These are phyloP conservation scores for Thalia dealbata DNA, from an alignment of 176 grass and related monocot genomes.

Conservation along the genomic window DNA sequence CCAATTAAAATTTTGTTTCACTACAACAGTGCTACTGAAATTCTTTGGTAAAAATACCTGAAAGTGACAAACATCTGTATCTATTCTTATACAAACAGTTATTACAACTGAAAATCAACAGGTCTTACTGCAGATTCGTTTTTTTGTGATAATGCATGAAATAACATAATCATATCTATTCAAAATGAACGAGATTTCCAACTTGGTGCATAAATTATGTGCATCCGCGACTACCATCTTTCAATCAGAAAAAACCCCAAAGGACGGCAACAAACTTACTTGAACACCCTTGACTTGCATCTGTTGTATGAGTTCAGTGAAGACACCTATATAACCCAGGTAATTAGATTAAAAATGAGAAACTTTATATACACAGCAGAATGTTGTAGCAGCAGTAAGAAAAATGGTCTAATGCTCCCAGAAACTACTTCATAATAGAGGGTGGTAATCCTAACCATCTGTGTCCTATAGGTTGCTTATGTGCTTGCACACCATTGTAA, in stretches of 20 bases:
- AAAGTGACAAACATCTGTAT: neutral
- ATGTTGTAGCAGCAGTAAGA: neutral
- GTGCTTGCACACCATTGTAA: neutral
- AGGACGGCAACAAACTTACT: slow-evolving; percentile 33
- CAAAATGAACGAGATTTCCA: neutral
- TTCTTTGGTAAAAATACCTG: neutral
- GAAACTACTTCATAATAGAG: neutral
- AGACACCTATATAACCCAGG: slow-evolving; percentile 50
- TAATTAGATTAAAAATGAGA: slow-evolving; percentile 9
- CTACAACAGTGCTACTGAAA: neutral
- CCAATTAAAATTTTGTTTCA: neutral
- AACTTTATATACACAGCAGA: neutral
- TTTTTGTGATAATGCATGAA: neutral
- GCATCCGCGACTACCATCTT: neutral
- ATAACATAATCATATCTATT: neutral
- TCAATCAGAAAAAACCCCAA: neutral
- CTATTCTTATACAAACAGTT: too few relatives aligned
- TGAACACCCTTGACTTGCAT: slow-evolving; percentile 99
- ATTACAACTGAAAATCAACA: neutral
- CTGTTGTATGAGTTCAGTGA: slow-evolving; percentile 95
- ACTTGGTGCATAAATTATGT: neutral
- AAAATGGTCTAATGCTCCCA: neutral
- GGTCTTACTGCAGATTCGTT: neutral
- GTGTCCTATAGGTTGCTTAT: neutral
- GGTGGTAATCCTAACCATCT: neutral